Evolutionary conservation across 768 basidiomycete species (phyloP).

Genomic region (Hericium rajendrae): DNA sequence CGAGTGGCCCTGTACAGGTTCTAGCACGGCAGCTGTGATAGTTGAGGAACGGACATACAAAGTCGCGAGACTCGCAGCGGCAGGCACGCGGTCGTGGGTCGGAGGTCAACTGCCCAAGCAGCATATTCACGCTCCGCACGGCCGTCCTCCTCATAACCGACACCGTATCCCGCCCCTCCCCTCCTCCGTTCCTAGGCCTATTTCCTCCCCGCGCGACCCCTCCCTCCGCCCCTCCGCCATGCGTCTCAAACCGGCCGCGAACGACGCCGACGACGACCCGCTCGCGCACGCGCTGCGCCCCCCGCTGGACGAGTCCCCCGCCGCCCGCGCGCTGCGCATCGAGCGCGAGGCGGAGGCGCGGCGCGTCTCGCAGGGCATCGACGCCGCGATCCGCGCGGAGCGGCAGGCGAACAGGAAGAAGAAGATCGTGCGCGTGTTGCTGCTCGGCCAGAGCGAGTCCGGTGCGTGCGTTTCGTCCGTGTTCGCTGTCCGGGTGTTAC

Average conservation of each 20-base stretch:
- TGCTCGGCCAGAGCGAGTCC: constrained; percentile 78
- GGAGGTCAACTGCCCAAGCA: no score
- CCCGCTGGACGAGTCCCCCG: constrained; percentile 56
- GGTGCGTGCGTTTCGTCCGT: constrained; percentile 32
- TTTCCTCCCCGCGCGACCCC: neutral
- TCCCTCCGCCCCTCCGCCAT: constrained; percentile 1
- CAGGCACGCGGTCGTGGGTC: no score
- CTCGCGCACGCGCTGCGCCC: constrained; percentile 55
- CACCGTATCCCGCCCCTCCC: neutral
- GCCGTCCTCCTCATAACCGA: neutral
- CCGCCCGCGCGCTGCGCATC: constrained; percentile 44
- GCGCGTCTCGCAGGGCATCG: constrained; percentile 59
- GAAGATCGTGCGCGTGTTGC: constrained; percentile 58
- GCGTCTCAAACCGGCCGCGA: constrained; percentile 4
- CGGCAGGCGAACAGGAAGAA: constrained; percentile 48
- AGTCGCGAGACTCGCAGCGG: no score
- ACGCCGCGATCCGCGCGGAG: constrained; percentile 60
- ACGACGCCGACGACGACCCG: constrained; percentile 22
- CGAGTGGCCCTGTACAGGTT: no score
- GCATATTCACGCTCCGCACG: neutral
- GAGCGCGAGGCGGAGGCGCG: constrained; percentile 56
- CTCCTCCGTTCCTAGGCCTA: neutral
- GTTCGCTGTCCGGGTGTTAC: no score
- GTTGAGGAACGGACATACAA: no score
- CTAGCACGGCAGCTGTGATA: no score